Percentiles rank a stretch among this genome's conserved stretches.
These are phyloP conservation scores for Cladosporium sp. DNA, from an alignment of 2,329 filamentous ascomycete species.

Conservation along the genomic window DNA sequence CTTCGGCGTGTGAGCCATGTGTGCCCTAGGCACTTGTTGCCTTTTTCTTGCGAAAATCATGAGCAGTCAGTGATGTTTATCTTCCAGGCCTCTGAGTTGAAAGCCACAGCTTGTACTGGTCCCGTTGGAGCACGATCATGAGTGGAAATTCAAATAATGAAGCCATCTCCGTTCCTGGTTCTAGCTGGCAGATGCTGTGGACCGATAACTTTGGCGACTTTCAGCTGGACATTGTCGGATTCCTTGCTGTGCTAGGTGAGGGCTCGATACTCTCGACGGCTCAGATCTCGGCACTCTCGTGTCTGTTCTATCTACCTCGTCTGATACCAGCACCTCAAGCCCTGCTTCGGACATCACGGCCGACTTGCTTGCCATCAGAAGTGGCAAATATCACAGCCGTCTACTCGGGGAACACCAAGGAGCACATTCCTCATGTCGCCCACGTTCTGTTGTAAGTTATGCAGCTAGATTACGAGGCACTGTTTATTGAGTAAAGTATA, in stretches of 20 bases:
- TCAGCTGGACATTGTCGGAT: constrained; percentile 53
- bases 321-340: constrained; percentile 50
- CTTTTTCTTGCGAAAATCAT: no score
- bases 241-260: constrained; percentile 50
- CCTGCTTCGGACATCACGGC: constrained; percentile 43
- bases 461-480: no score
- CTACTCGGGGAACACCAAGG: constrained; percentile 44
- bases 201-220: neutral
- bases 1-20: no score
- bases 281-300: constrained; percentile 48
- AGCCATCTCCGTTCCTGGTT: neutral
- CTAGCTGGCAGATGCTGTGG: constrained; percentile 2
- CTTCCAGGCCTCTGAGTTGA: no score
- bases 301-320: constrained; percentile 47
- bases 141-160: neutral
- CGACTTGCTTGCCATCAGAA: constrained; percentile 38
- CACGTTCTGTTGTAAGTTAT: constrained; percentile 39
- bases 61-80: no score
- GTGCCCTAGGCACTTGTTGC: no score
- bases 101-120: no score
- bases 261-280: constrained; percentile 49
- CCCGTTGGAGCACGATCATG: neutral
- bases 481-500: neutral
- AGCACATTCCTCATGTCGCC: constrained; percentile 47
- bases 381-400: constrained; percentile 42